Percentiles rank a stretch among this genome's conserved stretches.
phyloP scores from a whole-genome alignment of 2,329 filamentous ascomycete species.

The Paracamarosporium sp. region DNA sequence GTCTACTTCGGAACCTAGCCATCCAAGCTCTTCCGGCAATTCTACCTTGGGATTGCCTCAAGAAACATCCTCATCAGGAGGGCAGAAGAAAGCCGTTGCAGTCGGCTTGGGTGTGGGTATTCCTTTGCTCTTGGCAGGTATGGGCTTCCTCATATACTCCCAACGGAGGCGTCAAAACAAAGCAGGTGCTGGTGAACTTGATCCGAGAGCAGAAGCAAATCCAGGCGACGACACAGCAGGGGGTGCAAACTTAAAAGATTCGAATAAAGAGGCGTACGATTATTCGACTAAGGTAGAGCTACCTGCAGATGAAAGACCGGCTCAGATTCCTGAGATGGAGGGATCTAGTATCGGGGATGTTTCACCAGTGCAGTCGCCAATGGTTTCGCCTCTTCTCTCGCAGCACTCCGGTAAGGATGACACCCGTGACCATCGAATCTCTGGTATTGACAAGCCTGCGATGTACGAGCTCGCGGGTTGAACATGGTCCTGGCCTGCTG shows the following conservation, averaged over 20 bases:
- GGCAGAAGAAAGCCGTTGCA: not conserved
- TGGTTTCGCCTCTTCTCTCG: constrained; percentile 10
- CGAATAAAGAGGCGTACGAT: not conserved
- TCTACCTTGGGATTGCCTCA: not conserved
- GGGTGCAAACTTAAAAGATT: not conserved
- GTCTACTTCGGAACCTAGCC: not conserved
- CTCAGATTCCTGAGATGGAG: constrained; percentile 5
- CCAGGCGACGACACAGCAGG: not conserved
- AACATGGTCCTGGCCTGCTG: not conserved
- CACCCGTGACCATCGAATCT: not conserved
- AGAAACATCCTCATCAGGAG: not conserved
- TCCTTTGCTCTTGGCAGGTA: constrained; percentile 5
- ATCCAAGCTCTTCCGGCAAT: not conserved
- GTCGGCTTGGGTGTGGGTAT: constrained; percentile 10
- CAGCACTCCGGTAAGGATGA: not conserved
- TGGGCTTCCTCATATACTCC: constrained; percentile 10
- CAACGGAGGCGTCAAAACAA: constrained; percentile 1
- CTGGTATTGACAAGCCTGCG: not conserved
- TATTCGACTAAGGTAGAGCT: constrained; percentile 15
- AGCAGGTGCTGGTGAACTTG: not conserved
- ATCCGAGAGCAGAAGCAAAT: not conserved
- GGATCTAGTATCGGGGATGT: constrained; percentile 2
- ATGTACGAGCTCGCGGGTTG: constrained; percentile 6
- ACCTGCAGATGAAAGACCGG: constrained; percentile 4
- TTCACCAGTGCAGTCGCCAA: not conserved